Conservation (phyloP, 73 alveolate species). For the Symbiodinium pilosum region DNA sequence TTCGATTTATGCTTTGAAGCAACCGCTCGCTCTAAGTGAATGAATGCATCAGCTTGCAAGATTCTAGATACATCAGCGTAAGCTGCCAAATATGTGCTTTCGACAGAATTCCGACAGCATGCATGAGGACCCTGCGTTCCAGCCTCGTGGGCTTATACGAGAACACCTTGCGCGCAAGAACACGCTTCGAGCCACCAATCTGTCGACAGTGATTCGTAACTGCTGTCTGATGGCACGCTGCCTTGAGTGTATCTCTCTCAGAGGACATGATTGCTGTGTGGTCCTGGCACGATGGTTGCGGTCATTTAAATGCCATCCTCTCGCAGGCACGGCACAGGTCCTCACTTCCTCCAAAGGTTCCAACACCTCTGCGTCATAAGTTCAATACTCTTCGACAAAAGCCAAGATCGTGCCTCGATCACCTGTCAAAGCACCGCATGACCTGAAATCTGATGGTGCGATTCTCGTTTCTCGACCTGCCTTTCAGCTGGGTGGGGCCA, state of each 20-base stretch:
- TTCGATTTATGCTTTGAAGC: too few relatives aligned
- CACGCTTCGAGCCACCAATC: too few relatives aligned
- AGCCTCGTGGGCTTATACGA: constrained; percentile 89
- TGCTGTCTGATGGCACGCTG: too few relatives aligned
- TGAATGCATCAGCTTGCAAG: not conserved
- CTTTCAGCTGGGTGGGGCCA: not conserved
- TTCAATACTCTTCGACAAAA: too few relatives aligned
- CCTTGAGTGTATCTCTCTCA: constrained; percentile 21
- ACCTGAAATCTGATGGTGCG: not conserved
- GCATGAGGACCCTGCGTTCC: constrained; percentile 61
- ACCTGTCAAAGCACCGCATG: constrained; percentile 58
- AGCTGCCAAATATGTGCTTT: not conserved
- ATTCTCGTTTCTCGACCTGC: not conserved
- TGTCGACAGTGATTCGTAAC: too few relatives aligned
- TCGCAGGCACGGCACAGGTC: not conserved
- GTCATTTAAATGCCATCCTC: not conserved
- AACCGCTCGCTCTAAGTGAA: too few relatives aligned
- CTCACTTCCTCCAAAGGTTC: constrained; percentile 92
- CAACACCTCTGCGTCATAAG: constrained; percentile 65
- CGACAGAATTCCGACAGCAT: too few relatives aligned
- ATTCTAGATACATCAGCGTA: not conserved
- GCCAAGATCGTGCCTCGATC: constrained; percentile 12
- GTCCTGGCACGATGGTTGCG: constrained; percentile 25
- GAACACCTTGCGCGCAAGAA: constrained; percentile 60
- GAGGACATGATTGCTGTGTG: constrained; percentile 89